These are phyloP conservation scores for Rhododendron ferrugineum DNA, from an alignment of 148 eudicot genomes.

Conservation along the genomic window DNA sequence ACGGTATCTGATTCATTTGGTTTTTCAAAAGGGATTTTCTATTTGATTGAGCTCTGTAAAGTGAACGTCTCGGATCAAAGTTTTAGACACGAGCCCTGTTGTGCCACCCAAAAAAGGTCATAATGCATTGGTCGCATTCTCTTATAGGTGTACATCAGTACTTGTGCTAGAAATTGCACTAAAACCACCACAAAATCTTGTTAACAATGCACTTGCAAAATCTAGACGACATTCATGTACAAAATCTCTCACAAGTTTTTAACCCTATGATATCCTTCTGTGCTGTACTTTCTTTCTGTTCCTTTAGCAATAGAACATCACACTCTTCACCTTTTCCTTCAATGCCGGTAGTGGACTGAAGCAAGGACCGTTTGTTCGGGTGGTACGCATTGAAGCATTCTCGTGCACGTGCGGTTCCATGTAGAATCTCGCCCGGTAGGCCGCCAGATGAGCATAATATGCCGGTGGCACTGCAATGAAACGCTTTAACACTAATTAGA, in stretches of 20 bases:
- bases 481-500: neutral
- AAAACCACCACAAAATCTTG: neutral
- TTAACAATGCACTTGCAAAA: neutral
- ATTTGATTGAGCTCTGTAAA: too few relatives aligned
- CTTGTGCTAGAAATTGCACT: neutral
- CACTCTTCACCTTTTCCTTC: slow-evolving; percentile 73
- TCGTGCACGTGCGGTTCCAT: slow-evolving; percentile 58
- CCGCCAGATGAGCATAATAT: slow-evolving; percentile 84
- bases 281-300: neutral
- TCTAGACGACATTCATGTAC: slow-evolving; percentile 19
- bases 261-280: slow-evolving; percentile 3
- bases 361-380: slow-evolving; percentile 31
- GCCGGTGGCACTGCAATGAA: slow-evolving; percentile 74
- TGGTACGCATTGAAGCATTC: slow-evolving; percentile 22
- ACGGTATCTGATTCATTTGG: too few relatives aligned
- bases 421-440: slow-evolving; percentile 79
- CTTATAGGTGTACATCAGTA: neutral
- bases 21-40: too few relatives aligned
- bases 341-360: slow-evolving; percentile 61
- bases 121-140: neutral
- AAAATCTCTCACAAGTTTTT: neutral
- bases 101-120: neutral
- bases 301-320: slow-evolving; percentile 70
- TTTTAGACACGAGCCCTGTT: neutral
- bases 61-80: too few relatives aligned